Percentiles rank a stretch among this genome's conserved stretches.
phyloP scores from a whole-genome alignment of 73 alveolate genomes.

The Paramecium biaurelia region DNA sequence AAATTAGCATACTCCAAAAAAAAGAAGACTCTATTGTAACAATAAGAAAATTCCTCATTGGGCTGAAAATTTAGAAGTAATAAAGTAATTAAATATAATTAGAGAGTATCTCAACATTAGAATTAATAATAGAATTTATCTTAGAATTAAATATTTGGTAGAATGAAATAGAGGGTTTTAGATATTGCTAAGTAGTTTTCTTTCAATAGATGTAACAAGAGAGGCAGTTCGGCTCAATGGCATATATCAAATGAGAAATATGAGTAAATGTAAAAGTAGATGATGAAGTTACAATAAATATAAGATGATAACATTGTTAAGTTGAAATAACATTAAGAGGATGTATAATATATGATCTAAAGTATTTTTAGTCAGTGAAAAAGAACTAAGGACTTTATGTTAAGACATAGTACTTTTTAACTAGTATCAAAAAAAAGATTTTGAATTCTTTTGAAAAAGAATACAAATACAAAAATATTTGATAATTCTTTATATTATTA shows the following conservation, averaged over 20 bases:
- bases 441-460: neutral
- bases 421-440: neutral
- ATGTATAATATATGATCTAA: neutral
- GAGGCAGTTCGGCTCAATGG: conserved; percentile 37
- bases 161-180: neutral
- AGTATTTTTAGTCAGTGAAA: neutral
- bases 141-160: neutral
- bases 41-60: conserved; percentile 22
- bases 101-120: neutral
- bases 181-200: neutral
- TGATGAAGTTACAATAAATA: neutral
- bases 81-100: neutral
- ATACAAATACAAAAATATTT: neutral
- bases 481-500: neutral
- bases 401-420: neutral
- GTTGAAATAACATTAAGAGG: neutral
- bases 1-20: neutral
- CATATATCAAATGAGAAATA: neutral
- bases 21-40: neutral
- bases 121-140: neutral
- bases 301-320: neutral
- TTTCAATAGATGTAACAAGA: neutral
- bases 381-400: neutral
- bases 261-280: neutral
- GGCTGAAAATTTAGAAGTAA: conserved; percentile 39